Base-by-base conservation (phyloP, 805 yeast genomes). In the Starmerella apis region DNA sequence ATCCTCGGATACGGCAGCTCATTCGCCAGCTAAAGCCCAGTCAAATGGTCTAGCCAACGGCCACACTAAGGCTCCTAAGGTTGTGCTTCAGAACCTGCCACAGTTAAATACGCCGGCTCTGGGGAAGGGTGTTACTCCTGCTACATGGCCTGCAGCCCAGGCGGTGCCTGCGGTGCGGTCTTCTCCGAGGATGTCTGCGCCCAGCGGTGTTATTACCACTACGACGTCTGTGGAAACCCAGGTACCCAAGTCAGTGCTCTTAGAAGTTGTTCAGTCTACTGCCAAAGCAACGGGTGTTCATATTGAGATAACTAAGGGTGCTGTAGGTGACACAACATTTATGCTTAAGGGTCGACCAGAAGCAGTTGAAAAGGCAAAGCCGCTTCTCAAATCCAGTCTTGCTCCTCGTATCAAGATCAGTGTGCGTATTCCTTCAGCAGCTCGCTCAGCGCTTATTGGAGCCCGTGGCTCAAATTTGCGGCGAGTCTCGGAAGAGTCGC, bases 381-480 rank as follows among this genome's bases (percentile, higher is more conserved):
- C 30, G 28, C 38, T 23, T 10, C 52, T 57, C 25, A 47, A 47
- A 28, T 36, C 35, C 22, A 23, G 45, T 33, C 49, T 55, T 20
- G 39, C 50, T 20, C 61, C 61, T 11, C 52, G 37, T 22, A 37
- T 49, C 19, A 19, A 31, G 23, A 16, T 14, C 20, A 30, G 18
- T 22, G 18, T 55, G 23, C 46, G 23, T 18, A 48, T 56, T 20
- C 56, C 59, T 14, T 45, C 43, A 14, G 28, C 31, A n/a, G 51
- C 56, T 2, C 55, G 62, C 35, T 42, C 59, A 13, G 48, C 56
- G 4, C 42, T 59, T 16, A 48, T 59, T 19, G 62, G 62, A 13
- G 33, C 50, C 10, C 43, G 48, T n/a, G 62, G 61, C 10, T 28
- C 53, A n/a, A 51, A 44, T 16, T 37, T 59, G 37, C 51, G 57